Evolutionary conservation across 2,329 filamentous ascomycete species (phyloP), one percentile per base, ranked within the genome.

Genomic region (Diplodia mutila): DNA sequence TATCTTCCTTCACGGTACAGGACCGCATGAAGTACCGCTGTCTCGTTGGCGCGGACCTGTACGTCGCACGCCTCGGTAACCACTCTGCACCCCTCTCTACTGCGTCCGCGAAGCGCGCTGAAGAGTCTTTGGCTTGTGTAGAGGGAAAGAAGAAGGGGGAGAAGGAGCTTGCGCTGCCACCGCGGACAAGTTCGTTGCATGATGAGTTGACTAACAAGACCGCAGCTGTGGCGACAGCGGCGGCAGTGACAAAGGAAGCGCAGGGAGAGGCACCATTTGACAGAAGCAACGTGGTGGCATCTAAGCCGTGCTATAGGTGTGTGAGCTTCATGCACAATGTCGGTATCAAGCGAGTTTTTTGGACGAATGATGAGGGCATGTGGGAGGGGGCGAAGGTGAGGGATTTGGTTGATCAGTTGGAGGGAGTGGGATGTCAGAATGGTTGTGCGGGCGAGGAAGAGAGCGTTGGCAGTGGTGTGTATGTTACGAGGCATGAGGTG

Each of bases 401-500:
- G 32, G 80, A 84, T 69, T 72, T 86, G 29, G 79, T 85, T 2
- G 81, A 84, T 70, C 79, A 78, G 32, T 71, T 85, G 61, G 80
- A 84, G 11, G 73, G 69, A 8, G 12, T 23, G 34, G 29, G 18
- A 7, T 21, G n/a, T 3, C 67, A 71, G 64, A 68, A 46, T 66
- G 70, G 27, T 65, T 70, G 11, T 67, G 73, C 51, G 61, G 63
- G 66, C 64, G 70, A 65, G 11, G 69, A 67, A 7, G 72, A 71
- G 49, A 71, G 73, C 42, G n/a, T n/a, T n/a, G 68, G 70, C 11
- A 32, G 55, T 48, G 66, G 63, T 3, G 73, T 85, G 1, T 85
- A 85, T 72, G 80, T 85, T 18, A 86, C 83, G 8, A 86, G 85
- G 75, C 83, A 85, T 73, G 83, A 85, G 71, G 81, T 85, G 1